These are phyloP conservation scores for Piper longum DNA, from an alignment of 164 flowering plant genomes.

Conservation along the genomic window DNA sequence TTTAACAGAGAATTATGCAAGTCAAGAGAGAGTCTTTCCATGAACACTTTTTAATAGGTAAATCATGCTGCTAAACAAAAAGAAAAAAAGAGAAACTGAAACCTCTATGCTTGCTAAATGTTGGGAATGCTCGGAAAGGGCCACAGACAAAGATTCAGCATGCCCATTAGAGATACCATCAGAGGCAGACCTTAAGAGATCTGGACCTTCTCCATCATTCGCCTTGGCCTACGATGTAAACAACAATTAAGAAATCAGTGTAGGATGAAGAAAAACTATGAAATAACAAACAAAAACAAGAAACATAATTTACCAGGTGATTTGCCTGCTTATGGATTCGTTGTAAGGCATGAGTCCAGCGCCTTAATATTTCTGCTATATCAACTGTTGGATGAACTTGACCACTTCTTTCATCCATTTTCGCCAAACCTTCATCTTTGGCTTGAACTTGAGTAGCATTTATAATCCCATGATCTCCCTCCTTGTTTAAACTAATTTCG, in stretches of 20 bases:
- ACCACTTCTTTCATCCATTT: constrained; percentile 73
- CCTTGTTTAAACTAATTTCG: constrained; percentile 31
- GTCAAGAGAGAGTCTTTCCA: not conserved
- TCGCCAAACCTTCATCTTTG: constrained; percentile 40
- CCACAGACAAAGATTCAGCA: constrained; percentile 82
- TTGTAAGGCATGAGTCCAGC: constrained; percentile 97
- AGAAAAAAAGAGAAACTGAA: not conserved
- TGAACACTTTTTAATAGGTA: not conserved
- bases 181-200: constrained; percentile 51
- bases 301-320: constrained; percentile 24
- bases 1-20: not conserved
- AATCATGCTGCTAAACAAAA: not conserved
- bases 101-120: constrained; percentile 98
- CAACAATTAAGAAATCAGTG: not conserved
- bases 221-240: constrained; percentile 57
- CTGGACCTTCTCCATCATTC: constrained; percentile 97
- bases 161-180: constrained; percentile 68
- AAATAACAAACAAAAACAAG: not conserved
- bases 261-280: not conserved
- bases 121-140: constrained; percentile 89
- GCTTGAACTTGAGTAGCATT: constrained; percentile 30
- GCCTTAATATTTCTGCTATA: constrained; percentile 89
- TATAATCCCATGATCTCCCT: constrained; percentile 18
- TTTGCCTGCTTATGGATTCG: constrained; percentile 93
- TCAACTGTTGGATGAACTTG: constrained; percentile 81